A percentile compares a stretch with the other conserved stretches of the same genome.
These are phyloP conservation scores for Plenodomus tracheiphilus DNA, from an alignment of 2,329 filamentous ascomycete species.

Conservation along the genomic window DNA sequence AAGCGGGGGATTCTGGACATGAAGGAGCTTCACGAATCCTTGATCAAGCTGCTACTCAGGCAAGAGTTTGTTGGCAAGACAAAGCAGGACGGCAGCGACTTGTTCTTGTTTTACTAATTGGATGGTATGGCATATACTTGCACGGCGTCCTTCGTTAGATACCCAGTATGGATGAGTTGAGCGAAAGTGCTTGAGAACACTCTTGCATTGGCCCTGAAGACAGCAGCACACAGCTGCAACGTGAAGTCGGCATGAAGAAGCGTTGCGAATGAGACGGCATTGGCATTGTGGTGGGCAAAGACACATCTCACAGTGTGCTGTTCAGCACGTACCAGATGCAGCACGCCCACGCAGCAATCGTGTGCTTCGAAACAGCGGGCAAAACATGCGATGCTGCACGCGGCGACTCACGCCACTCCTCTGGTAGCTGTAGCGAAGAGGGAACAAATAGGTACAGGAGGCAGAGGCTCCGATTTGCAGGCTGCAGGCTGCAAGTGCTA, in stretches of 20 bases:
- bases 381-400: conserved; percentile 8
- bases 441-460: background rate
- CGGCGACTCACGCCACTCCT: conserved; percentile 6
- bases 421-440: background rate
- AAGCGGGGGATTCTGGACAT: conserved; percentile 93
- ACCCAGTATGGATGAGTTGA: conserved; percentile 4
- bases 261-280: too few relatives aligned
- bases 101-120: conserved; percentile 40
- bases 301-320: background rate
- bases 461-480: conserved; percentile 7
- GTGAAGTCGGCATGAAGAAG: background rate
- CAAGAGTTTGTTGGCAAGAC: conserved; percentile 62
- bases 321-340: background rate
- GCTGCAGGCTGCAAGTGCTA: conserved; percentile 2
- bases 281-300: too few relatives aligned
- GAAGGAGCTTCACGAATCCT: conserved; percentile 84
- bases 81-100: conserved; percentile 28
- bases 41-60: conserved; percentile 73
- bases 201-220: background rate
- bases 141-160: background rate
- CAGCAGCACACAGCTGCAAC: background rate
- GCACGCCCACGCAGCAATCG: background rate
- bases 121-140: background rate
- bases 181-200: background rate
- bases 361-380: conserved; percentile 1